phyloP scores from a whole-genome alignment of 1,284 basidiomycete species.

The Mycena citricolor region DNA sequence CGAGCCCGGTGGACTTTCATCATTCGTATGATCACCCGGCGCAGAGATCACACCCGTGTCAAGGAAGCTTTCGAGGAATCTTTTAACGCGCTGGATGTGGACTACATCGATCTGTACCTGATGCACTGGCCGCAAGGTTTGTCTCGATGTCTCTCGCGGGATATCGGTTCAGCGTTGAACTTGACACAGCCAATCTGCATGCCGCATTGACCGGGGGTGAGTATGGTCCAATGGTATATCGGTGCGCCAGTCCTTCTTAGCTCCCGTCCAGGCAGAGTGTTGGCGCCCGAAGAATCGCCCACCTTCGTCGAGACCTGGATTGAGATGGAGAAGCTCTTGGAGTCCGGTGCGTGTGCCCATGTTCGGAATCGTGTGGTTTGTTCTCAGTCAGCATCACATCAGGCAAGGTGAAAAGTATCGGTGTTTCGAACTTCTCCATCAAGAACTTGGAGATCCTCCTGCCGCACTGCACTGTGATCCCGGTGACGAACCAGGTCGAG shows the following conservation, averaged over 20 bases:
- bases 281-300: constrained; percentile 45
- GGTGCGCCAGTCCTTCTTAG: too few species aligned
- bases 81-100: constrained; percentile 54
- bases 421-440: constrained; percentile 69
- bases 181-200: too few species aligned
- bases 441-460: constrained; percentile 47
- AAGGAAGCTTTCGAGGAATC: constrained; percentile 54
- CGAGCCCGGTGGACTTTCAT: not conserved
- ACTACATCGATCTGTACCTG: constrained; percentile 72
- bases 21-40: constrained; percentile 23
- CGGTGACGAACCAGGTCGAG: constrained; percentile 67
- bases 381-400: not conserved
- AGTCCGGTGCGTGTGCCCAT: constrained; percentile 29
- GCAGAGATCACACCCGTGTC: constrained; percentile 44
- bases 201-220: too few species aligned
- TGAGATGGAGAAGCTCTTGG: constrained; percentile 53
- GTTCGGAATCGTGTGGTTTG: not conserved
- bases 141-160: too few species aligned
- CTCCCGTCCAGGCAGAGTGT: constrained; percentile 22
- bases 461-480: constrained; percentile 41
- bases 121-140: constrained; percentile 58
- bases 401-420: constrained; percentile 57
- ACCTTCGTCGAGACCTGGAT: constrained; percentile 54
- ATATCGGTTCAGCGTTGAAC: constrained; percentile 2
- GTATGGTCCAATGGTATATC: too few species aligned